Evolutionary conservation across 202 grass and related monocot species (phyloP).

Genomic region (Zoysia matrella): DNA sequence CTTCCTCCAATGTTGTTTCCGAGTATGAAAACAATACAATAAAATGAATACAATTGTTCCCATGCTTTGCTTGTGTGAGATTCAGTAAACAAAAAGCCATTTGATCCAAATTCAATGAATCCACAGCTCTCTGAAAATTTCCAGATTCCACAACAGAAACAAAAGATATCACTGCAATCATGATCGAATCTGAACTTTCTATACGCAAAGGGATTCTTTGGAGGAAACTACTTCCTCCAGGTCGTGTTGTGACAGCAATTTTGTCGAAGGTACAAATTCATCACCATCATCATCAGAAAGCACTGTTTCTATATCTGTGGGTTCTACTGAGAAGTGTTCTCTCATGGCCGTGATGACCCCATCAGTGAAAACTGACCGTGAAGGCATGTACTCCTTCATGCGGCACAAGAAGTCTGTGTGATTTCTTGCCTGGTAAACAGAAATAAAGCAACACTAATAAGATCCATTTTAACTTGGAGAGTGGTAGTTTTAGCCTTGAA

Average conservation of each 20-base stretch:
- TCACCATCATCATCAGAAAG: constrained; percentile 10
- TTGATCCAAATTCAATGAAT: constrained; percentile 1
- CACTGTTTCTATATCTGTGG: constrained; percentile 34
- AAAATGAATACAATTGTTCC: not conserved
- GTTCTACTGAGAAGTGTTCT: constrained; percentile 65
- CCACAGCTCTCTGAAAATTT: not conserved
- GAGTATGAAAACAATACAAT: not conserved
- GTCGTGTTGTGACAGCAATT: constrained; percentile 60
- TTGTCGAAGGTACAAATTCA: constrained; percentile 54
- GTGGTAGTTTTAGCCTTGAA: not conserved
- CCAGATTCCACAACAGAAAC: not conserved
- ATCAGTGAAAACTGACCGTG: constrained; percentile 53
- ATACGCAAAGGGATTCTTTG: not conserved
- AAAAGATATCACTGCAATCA: not conserved
- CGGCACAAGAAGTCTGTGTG: constrained; percentile 72
- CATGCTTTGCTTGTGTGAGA: not conserved
- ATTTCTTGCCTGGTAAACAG: constrained; percentile 61
- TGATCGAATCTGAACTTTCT: constrained; percentile 19
- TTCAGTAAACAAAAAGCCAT: not conserved
- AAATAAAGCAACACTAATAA: not conserved
- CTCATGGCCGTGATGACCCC: constrained; percentile 52
- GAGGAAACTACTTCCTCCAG: constrained; percentile 54
- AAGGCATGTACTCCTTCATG: constrained; percentile 77
- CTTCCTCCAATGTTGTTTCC: not conserved
- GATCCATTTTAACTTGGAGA: not conserved